Evolutionary conservation across 2,329 filamentous ascomycete genomes (phyloP).

Genomic region (Sclerotinia nivalis): DNA sequence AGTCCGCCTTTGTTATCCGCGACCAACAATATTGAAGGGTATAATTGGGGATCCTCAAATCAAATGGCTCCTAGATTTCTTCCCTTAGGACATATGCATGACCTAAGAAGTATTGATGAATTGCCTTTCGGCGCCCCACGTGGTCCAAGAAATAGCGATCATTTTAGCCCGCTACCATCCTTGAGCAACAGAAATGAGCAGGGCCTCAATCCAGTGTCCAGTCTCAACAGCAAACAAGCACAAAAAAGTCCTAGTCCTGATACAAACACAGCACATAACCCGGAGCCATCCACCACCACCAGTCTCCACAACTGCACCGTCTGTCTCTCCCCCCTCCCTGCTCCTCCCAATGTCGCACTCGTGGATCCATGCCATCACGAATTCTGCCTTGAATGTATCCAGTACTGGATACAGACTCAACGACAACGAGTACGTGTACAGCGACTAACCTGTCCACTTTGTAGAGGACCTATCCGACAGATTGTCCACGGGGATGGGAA

Average conservation of each 20-base stretch:
- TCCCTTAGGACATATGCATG: too few species aligned
- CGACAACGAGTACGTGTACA: neutral
- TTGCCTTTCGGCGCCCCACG: neutral
- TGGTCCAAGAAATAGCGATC: neutral
- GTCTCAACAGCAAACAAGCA: neutral
- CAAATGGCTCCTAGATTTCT: too few species aligned
- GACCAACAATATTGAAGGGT: too few species aligned
- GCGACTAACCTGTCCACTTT: neutral
- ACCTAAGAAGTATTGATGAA: too few species aligned
- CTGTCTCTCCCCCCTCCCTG: neutral
- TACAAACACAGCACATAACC: neutral
- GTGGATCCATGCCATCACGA: neutral
- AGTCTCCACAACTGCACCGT: neutral
- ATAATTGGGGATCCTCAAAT: too few species aligned
- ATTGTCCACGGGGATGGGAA: neutral
- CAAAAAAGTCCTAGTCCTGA: neutral
- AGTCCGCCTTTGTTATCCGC: too few species aligned
- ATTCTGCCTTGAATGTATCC: conserved; percentile 2
- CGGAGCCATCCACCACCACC: neutral
- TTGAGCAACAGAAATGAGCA: neutral
- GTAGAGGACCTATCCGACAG: neutral
- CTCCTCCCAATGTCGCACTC: neutral
- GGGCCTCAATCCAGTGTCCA: neutral
- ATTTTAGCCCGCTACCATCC: neutral
- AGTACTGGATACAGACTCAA: neutral